These are phyloP conservation scores for Isoetes engelmannii DNA, from an alignment of 83 land plant genomes.

Conservation along the genomic window DNA sequence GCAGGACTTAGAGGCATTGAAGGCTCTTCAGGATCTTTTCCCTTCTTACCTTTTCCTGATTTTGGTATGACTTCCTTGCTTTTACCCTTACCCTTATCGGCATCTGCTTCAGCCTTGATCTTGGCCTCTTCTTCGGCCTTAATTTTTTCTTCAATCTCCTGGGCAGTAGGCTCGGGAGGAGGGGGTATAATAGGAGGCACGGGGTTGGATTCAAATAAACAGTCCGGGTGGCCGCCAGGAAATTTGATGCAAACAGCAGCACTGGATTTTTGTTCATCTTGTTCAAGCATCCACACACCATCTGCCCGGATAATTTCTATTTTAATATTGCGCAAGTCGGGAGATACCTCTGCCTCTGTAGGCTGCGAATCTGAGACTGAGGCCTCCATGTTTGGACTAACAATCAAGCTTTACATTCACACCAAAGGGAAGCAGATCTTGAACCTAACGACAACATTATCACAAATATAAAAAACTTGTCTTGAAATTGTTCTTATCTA, in stretches of 20 bases:
- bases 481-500: too few relatives aligned
- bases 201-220: constrained; percentile 1
- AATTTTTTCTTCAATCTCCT: not conserved
- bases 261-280: not conserved
- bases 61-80: not conserved
- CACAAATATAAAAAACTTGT: too few relatives aligned
- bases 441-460: too few relatives aligned
- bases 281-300: constrained; percentile 1
- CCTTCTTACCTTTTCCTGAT: not conserved
- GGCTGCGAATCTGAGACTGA: too few relatives aligned
- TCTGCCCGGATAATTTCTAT: not conserved
- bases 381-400: too few relatives aligned
- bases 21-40: not conserved
- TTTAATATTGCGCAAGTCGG: not conserved
- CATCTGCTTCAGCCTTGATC: not conserved
- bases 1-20: not conserved
- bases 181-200: not conserved
- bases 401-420: too few relatives aligned
- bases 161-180: constrained; percentile 1
- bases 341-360: too few relatives aligned
- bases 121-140: not conserved
- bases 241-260: not conserved
- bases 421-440: too few relatives aligned
- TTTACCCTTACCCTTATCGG: not conserved
- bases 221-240: not conserved